A percentile compares a stretch with the other conserved stretches of the same genome.
Evolutionary conservation across 352 stramenopile species (phyloP).

Genomic region (Globisporangium echinulatum): DNA sequence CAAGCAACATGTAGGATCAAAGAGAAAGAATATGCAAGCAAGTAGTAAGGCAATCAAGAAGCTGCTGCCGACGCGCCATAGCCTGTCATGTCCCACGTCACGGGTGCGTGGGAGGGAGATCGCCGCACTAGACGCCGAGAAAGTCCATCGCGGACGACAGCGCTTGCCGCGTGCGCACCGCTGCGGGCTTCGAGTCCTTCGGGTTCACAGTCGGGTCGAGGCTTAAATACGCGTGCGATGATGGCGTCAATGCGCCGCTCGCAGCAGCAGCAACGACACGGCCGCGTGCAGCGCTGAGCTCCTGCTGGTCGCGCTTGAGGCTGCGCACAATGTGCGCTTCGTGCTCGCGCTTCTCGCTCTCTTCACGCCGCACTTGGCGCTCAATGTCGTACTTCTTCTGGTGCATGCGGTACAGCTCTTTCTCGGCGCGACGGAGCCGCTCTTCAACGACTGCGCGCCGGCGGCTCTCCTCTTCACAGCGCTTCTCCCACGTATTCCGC

Average conservation of each 20-base stretch:
- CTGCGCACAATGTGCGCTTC: slow-evolving; percentile 78
- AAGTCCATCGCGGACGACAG: slow-evolving; percentile 85
- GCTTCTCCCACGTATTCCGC: slow-evolving; percentile 59
- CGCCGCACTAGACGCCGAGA: slow-evolving; percentile 51
- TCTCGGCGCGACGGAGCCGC: slow-evolving; percentile 71
- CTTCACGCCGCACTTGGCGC: slow-evolving; percentile 70
- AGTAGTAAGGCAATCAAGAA: too few relatives aligned
- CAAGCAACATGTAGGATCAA: too few relatives aligned
- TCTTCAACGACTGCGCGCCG: slow-evolving; percentile 71
- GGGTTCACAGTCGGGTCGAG: slow-evolving; percentile 75
- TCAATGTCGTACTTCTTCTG: slow-evolving; percentile 90
- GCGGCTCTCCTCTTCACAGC: slow-evolving; percentile 68
- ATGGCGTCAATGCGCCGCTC: slow-evolving; percentile 9
- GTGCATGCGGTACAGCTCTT: slow-evolving; percentile 87
- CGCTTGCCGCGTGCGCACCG: slow-evolving; percentile 70
- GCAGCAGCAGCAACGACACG: slow-evolving; percentile 4
- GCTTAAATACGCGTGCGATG: slow-evolving; percentile 25
- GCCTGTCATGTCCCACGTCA: too few relatives aligned
- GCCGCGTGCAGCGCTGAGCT: slow-evolving; percentile 22
- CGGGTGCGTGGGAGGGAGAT: too few relatives aligned
- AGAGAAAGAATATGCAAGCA: too few relatives aligned
- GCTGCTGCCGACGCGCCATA: too few relatives aligned
- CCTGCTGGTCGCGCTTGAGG: slow-evolving; percentile 68
- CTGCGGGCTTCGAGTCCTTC: slow-evolving; percentile 69
- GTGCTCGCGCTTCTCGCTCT: slow-evolving; percentile 84